A percentile compares a stretch with the other conserved stretches of the same genome.
phyloP scores from a whole-genome alignment of 495 filamentous ascomycete species.

The Penicillium diatomitis region DNA sequence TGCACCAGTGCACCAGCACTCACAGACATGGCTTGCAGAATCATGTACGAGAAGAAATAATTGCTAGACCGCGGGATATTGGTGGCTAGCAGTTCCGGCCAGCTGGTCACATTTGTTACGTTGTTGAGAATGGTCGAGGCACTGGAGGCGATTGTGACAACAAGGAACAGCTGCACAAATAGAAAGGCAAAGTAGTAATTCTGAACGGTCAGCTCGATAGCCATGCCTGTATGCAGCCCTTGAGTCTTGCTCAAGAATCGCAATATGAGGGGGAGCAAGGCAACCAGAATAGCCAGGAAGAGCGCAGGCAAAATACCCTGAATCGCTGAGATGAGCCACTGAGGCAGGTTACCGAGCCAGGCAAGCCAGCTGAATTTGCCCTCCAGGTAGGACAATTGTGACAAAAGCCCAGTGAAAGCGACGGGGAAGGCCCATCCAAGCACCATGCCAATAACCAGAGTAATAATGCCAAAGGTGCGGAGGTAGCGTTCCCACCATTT shows the following conservation, averaged over 20 bases:
- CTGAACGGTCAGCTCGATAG: constrained; percentile 73
- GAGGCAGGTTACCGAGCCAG: constrained; percentile 58
- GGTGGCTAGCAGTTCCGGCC: constrained; percentile 62
- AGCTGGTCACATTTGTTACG: constrained; percentile 48
- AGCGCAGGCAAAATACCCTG: constrained; percentile 81
- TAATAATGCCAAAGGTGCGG: constrained; percentile 57
- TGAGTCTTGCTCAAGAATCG: constrained; percentile 63
- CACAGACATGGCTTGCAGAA: constrained; percentile 83
- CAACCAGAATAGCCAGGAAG: constrained; percentile 70
- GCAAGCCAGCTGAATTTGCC: constrained; percentile 53
- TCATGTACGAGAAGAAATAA: constrained; percentile 98
- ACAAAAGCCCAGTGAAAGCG: constrained; percentile 73
- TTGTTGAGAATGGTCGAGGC: constrained; percentile 56
- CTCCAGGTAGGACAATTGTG: constrained; percentile 63
- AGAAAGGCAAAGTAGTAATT: constrained; percentile 91
- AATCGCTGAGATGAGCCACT: constrained; percentile 58
- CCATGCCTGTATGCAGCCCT: constrained; percentile 75
- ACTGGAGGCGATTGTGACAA: constrained; percentile 83
- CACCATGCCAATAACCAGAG: constrained; percentile 64
- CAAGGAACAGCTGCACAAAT: constrained; percentile 90
- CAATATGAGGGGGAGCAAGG: constrained; percentile 71
- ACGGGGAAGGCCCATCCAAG: constrained; percentile 90
- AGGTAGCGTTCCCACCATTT: constrained; percentile 90
- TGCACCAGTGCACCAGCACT: constrained; percentile 90
- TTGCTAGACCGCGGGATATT: constrained; percentile 86